Evolutionary conservation across 768 basidiomycete species (phyloP).

Genomic region (Tephrocybe sp.): DNA sequence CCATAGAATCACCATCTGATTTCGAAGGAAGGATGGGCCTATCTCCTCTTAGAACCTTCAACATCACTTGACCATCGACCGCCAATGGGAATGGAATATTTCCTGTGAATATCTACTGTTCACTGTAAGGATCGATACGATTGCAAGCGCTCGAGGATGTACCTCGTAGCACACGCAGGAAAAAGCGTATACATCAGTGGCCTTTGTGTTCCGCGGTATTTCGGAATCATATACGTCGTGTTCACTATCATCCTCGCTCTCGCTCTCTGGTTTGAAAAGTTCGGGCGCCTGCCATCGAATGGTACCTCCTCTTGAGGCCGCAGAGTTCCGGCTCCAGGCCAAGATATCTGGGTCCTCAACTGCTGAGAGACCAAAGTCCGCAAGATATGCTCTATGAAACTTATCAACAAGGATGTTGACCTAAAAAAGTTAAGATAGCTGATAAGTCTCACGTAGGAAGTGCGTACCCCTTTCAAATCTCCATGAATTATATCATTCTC

Average conservation of each 20-base stretch:
- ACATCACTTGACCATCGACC: not conserved
- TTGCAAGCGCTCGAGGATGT: not conserved
- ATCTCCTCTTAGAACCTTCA: conserved; percentile 1
- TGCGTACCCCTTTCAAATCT: conserved; percentile 39
- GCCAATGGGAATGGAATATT: not conserved
- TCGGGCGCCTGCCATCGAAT: conserved; percentile 22
- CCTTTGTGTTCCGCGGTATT: conserved; percentile 5
- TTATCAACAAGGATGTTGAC: conserved; percentile 20
- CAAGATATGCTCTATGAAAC: conserved; percentile 17
- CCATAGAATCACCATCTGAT: not conserved
- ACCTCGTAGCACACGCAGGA: conserved; percentile 2
- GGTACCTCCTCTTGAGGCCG: conserved; percentile 10
- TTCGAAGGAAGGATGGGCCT: not conserved
- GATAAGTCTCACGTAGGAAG: not conserved
- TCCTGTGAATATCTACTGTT: not conserved
- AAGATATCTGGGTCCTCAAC: conserved; percentile 13
- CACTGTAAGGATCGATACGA: not conserved
- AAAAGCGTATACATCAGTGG: conserved; percentile 19
- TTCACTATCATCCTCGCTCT: conserved; percentile 1
- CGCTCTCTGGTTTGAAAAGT: conserved; percentile 8
- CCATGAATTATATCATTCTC: conserved; percentile 36
- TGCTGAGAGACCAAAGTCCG: conserved; percentile 22
- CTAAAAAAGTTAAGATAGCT: conserved; percentile 1
- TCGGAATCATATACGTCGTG: not conserved
- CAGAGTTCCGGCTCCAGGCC: conserved; percentile 11